A percentile compares a stretch with the other conserved stretches of the same genome.
Conservation (phyloP, 2,329 filamentous ascomycete genomes). For the Neocatenulostroma microsporum region DNA sequence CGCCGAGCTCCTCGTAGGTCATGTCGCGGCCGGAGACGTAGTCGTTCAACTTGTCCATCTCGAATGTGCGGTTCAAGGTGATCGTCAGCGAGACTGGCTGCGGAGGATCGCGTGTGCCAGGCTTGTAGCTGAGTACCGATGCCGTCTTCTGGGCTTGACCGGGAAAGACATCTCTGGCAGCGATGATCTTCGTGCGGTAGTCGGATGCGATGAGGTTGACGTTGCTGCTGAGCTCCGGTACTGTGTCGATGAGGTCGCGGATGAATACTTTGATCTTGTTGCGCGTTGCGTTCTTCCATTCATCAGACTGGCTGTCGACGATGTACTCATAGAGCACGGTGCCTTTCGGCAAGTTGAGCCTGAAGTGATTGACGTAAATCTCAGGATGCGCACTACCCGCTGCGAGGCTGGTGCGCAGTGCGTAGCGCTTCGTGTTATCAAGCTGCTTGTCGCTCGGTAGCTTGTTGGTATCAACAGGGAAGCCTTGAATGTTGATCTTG, state of each 20-base stretch:
- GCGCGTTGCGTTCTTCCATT: slow-evolving; percentile 5
- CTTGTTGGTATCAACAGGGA: neutral
- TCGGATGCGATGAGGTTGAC: slow-evolving; percentile 11
- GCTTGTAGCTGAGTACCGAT: neutral
- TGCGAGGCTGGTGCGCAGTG: neutral
- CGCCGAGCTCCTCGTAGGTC: slow-evolving; percentile 6
- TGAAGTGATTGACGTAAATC: slow-evolving; percentile 13
- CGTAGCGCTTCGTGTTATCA: neutral
- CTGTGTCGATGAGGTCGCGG: slow-evolving; percentile 9
- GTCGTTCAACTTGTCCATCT: neutral
- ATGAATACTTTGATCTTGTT: slow-evolving; percentile 9
- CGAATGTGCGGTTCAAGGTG: too few relatives aligned
- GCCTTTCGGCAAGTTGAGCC: neutral
- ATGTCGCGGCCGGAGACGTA: slow-evolving; percentile 7
- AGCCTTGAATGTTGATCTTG: too few relatives aligned
- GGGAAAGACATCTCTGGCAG: slow-evolving; percentile 5
- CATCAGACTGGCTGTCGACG: slow-evolving; percentile 9
- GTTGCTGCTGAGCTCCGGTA: slow-evolving; percentile 5
- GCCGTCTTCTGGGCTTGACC: too few relatives aligned
- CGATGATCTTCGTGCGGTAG: slow-evolving; percentile 11
- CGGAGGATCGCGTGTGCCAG: neutral
- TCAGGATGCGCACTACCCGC: neutral
- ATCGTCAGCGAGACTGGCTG: neutral
- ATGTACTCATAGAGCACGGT: slow-evolving; percentile 14
- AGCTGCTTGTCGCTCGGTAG: neutral